A percentile compares a stretch with the other conserved stretches of the same genome.
phyloP scores from a whole-genome alignment of 2,329 filamentous ascomycete species.

The Fusarium fujikuroi region DNA sequence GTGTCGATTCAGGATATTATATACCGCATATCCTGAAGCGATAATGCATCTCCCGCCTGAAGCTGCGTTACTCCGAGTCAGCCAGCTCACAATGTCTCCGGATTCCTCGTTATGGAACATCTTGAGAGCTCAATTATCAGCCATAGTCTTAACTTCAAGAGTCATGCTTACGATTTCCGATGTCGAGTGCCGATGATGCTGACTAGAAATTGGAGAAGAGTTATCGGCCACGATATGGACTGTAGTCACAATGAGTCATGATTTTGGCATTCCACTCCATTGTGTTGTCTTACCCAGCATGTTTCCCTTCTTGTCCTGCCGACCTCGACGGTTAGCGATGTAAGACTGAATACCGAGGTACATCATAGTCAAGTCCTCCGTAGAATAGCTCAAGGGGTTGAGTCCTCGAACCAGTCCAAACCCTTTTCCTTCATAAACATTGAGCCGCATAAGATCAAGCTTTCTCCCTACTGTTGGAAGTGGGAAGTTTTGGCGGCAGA shows the following conservation, averaged over 20 bases:
- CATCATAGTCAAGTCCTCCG: conserved; percentile 70
- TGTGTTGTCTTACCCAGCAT: conserved; percentile 62
- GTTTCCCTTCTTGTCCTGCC: conserved; percentile 70
- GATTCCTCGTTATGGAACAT: conserved; percentile 76
- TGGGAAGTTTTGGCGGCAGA: conserved; percentile 67
- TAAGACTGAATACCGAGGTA: conserved; percentile 73
- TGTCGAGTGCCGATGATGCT: conserved; percentile 69
- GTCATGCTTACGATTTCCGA: conserved; percentile 61
- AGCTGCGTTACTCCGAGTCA: conserved; percentile 69
- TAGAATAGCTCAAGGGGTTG: conserved; percentile 62
- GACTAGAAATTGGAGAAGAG: conserved; percentile 57
- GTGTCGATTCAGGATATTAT: conserved; percentile 70
- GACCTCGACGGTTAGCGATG: conserved; percentile 69
- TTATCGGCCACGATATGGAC: conserved; percentile 69
- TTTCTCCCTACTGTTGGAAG: conserved; percentile 65
- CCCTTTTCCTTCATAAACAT: conserved; percentile 69
- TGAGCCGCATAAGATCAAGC: conserved; percentile 61
- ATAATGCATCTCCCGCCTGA: conserved; percentile 74
- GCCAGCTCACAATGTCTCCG: conserved; percentile 73
- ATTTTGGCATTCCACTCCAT: too few species aligned
- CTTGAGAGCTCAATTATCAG: conserved; percentile 52
- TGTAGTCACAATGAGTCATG: conserved; percentile 35
- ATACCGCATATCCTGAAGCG: conserved; percentile 71
- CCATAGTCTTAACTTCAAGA: accelerated
- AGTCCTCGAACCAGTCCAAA: conserved; percentile 73